Base-by-base conservation (phyloP, 2,329 filamentous ascomycete species). In the Verticillium dahliae region DNA sequence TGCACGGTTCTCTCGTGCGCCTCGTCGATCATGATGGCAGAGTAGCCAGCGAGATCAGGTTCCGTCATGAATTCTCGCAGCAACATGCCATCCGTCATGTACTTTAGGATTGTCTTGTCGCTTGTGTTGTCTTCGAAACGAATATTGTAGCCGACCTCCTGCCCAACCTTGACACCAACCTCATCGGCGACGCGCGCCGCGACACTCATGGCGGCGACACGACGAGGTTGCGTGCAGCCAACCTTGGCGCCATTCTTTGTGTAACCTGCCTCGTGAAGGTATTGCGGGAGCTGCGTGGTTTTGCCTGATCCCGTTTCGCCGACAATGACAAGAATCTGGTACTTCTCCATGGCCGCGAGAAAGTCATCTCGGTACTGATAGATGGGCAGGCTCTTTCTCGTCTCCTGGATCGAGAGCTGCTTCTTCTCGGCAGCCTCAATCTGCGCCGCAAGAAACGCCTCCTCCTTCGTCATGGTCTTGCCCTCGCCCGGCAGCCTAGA, bases 71-170 rank as follows among this genome's bases (percentile, higher is more conserved):
- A 90, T 72, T 97, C 92, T 71, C 92, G 84, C 35, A 98, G 80
- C 45, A 98, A 79, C 90, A 98, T 96, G 72, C 95, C 95, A 70
- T 99, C 95, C 0, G 95, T 99, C 90, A 96, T 94, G 75, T 97
- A 98, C 74, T 97, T 96, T 60, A 99, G 77, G 7, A 94, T 81
- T 0, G 95, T 98, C 76, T 96, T 96, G 69, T 96, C 92, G 71
- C 87, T 91, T 0, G 92, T 96, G 65, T 88, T 88, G 74, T 97
- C 91, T 72, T 99, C 95, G 69, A 98, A 99, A 64, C 95, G 90
- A 68, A 99, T 96, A 0, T 89, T 89, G 73, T 97, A 99, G 15
- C 95, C 95, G 33, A 98, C 94, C 71, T 97, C 92, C 65, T 91
- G 90, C 1, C 95, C 95, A 11, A 98, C 78, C 72, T 94, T 93